phyloP scores from a whole-genome alignment of 192 early-diverging fungal species.

The Phycomyces nitens region DNA sequence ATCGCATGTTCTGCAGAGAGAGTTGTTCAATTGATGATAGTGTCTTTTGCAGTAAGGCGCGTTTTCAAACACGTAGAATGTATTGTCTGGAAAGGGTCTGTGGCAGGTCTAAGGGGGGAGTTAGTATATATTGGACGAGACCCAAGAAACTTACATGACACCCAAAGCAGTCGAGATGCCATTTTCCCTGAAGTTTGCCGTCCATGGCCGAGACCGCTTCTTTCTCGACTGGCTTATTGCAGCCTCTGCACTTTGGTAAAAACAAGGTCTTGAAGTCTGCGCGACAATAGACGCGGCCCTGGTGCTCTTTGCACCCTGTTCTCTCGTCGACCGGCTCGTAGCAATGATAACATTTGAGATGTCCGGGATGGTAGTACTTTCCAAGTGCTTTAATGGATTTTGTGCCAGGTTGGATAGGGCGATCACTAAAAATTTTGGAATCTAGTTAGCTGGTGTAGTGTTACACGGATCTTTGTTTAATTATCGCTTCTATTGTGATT shows the following conservation, averaged over 20 bases:
- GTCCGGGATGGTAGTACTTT: conserved; percentile 59
- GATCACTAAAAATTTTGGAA: conserved; percentile 20
- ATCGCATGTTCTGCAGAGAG: conserved; percentile 74
- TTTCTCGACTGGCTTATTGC: conserved; percentile 59
- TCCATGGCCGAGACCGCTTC: conserved; percentile 72
- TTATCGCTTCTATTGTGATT: conserved; percentile 8
- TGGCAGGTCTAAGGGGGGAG: conserved; percentile 57
- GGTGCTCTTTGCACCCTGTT: conserved; percentile 39
- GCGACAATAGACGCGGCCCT: conserved; percentile 64
- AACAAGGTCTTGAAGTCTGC: conserved; percentile 64
- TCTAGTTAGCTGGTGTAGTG: background rate
- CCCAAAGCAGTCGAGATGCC: conserved; percentile 70
- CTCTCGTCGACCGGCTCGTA: conserved; percentile 55
- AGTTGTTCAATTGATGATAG: conserved; percentile 84
- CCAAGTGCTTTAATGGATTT: conserved; percentile 60
- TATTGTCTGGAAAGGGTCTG: conserved; percentile 70
- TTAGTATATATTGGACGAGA: no score
- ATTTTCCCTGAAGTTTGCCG: conserved; percentile 63
- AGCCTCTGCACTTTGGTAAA: conserved; percentile 65
- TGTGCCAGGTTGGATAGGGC: conserved; percentile 22
- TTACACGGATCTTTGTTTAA: background rate
- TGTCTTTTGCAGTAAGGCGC: conserved; percentile 81
- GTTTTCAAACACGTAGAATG: conserved; percentile 87
- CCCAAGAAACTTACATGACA: conserved; percentile 54
- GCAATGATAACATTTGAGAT: conserved; percentile 66